Evolutionary conservation across 2,329 filamentous ascomycete genomes (phyloP).

Genomic region (Botryotinia calthae): DNA sequence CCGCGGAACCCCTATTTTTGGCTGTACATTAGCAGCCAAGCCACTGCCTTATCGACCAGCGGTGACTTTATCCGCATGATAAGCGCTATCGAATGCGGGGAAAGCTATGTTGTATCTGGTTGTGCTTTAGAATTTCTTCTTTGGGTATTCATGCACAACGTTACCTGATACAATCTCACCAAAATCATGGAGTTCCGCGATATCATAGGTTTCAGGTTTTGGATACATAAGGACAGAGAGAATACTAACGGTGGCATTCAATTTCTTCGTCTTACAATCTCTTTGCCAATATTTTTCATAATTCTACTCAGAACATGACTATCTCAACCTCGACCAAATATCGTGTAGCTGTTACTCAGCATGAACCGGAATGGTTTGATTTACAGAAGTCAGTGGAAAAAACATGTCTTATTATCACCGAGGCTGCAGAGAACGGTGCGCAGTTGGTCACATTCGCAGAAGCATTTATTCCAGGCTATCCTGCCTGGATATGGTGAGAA

Average conservation of each 20-base stretch:
- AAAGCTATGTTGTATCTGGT: not conserved
- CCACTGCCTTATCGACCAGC: not conserved
- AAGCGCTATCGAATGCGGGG: not conserved
- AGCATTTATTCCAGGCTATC: constrained; percentile 55
- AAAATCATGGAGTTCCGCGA: not conserved
- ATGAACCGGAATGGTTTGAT: constrained; percentile 60
- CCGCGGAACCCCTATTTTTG: not conserved
- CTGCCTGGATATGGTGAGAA: constrained; percentile 44
- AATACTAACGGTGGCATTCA: too few relatives aligned
- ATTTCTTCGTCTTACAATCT: not conserved
- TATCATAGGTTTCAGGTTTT: not conserved
- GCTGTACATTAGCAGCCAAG: not conserved
- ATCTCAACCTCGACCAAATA: not conserved
- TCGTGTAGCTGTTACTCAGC: constrained; percentile 52
- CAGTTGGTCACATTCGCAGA: constrained; percentile 56
- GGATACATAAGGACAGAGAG: not conserved
- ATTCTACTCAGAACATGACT: not conserved
- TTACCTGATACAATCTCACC: not conserved
- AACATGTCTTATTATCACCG: constrained; percentile 54
- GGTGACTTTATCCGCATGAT: not conserved
- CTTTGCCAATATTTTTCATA: not conserved
- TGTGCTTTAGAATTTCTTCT: not conserved
- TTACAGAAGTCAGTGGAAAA: constrained; percentile 54
- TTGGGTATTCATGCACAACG: not conserved
- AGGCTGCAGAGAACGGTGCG: constrained; percentile 53